Evolutionary conservation across 495 filamentous ascomycete genomes (phyloP), one percentile per base, ranked within the genome.

Genomic region (Penicillium canescens): DNA sequence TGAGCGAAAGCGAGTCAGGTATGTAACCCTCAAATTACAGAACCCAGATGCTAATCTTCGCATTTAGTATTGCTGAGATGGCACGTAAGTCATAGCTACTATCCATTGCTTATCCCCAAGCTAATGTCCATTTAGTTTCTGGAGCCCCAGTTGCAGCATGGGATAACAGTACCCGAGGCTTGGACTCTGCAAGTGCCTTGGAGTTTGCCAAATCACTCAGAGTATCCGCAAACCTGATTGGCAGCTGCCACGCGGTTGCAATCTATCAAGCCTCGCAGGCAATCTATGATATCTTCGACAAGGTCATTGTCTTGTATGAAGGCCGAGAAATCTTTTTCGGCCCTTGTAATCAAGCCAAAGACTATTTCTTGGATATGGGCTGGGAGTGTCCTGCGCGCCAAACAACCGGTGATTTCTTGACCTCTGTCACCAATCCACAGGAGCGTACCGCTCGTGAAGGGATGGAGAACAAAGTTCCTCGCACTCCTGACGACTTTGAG

Each of bases 181-280:
- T 96, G 7, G 91, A 96, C 66, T 87, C 89, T 6, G 88, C 86
- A 16, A 94, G 90, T 11, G 91, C 91, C 0, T 76, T 95, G 31
- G 88, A 92, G 28, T 78, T 77, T 49, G 73, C 78, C 53, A 89
- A 88, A 62, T 85, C 87, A 0, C 77, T 94, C 23, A 81, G 87
- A 9, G 77, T 91, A 26, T 80, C 89, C 50, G 87, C 89, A 13
- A 84, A 90, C 58, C 74, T 92, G 28, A 85, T 85, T 64, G 81
- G 89, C 57, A 87, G 79, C 5, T 86, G 83, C 42, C 90, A 89
- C 23, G 89, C 91, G 31, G 89, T 92, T 24, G 90, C 88, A 1
- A 80, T 92, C 11, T 96, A 93, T 61, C 91, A 96, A 67, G 90
- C 90, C 0, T 88, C 85, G 9, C 90, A 96, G 63, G 87, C 83